Conservation (phyloP, 768 basidiomycete species). For the Gloeopeniophorella convolvens region DNA sequence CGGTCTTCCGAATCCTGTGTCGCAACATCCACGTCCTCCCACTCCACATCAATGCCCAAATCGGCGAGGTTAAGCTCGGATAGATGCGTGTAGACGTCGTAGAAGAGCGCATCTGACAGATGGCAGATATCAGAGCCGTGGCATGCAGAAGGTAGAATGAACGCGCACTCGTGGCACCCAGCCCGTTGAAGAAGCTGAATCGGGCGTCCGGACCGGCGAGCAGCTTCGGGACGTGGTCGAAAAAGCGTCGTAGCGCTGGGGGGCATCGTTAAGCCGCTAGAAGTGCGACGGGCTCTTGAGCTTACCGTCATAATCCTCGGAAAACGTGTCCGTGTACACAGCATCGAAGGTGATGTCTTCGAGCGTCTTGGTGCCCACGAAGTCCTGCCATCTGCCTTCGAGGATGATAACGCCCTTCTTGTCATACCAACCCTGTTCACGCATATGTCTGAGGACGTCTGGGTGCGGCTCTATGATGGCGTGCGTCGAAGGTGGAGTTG, state of each 20-base stretch:
- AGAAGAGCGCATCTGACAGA: slow-evolving; percentile 68
- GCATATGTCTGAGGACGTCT: slow-evolving; percentile 82
- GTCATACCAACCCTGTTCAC: slow-evolving; percentile 66
- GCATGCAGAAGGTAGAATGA: background rate
- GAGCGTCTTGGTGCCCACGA: slow-evolving; percentile 53
- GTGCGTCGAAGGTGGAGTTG: slow-evolving; percentile 58
- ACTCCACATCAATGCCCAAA: slow-evolving; percentile 69
- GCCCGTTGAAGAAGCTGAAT: slow-evolving; percentile 95
- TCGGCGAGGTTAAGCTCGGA: slow-evolving; percentile 82
- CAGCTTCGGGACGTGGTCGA: slow-evolving; percentile 71
- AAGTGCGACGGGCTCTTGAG: background rate
- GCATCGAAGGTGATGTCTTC: slow-evolving; percentile 70
- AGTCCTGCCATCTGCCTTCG: slow-evolving; percentile 94
- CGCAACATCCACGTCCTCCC: slow-evolving; percentile 76
- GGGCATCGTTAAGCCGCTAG: background rate
- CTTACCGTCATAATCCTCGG: slow-evolving; percentile 71
- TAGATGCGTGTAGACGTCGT: slow-evolving; percentile 85
- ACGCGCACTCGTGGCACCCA: slow-evolving; percentile 83
- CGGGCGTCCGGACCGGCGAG: slow-evolving; percentile 66
- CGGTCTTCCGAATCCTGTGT: slow-evolving; percentile 46
- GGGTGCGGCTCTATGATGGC: slow-evolving; percentile 94
- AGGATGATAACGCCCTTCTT: slow-evolving; percentile 72
- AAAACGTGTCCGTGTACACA: slow-evolving; percentile 90
- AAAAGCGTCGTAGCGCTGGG: slow-evolving; percentile 69
- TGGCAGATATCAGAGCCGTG: background rate